Evolutionary conservation across 164 flowering plant genomes (phyloP).

Genomic region (Macadamia integrifolia): DNA sequence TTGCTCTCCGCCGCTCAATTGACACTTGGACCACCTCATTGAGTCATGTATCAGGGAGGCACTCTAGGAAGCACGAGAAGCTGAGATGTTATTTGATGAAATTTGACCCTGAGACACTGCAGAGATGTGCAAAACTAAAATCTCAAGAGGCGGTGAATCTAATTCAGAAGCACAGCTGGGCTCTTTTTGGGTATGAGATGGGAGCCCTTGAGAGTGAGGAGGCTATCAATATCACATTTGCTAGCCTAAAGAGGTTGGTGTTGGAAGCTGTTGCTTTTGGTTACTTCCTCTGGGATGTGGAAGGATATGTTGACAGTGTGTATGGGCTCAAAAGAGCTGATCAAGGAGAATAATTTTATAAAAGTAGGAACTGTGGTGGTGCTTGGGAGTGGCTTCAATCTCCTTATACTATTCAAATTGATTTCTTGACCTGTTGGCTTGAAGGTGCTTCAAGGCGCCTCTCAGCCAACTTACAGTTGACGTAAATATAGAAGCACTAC

Average conservation of each 20-base stretch:
- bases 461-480: neutral
- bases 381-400: neutral
- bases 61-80: slow-evolving; percentile 19
- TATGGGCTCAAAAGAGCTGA: slow-evolving; percentile 48
- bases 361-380: neutral
- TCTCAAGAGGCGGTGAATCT: slow-evolving; percentile 57
- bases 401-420: too few relatives aligned
- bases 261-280: slow-evolving; percentile 10
- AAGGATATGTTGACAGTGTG: slow-evolving; percentile 44
- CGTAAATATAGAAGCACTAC: neutral
- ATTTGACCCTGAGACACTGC: slow-evolving; percentile 54
- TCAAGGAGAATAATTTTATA: neutral
- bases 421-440: neutral
- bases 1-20: slow-evolving; percentile 17
- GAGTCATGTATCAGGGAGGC: slow-evolving; percentile 23
- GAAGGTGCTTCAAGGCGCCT: neutral
- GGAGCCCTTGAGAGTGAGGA: slow-evolving; percentile 31
- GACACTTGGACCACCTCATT: slow-evolving; percentile 14
- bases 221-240: slow-evolving; percentile 51
- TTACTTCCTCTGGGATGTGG: slow-evolving; percentile 76
- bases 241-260: slow-evolving; percentile 26
- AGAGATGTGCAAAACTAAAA: slow-evolving; percentile 57
- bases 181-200: slow-evolving; percentile 45
- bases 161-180: slow-evolving; percentile 24
- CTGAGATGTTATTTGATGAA: slow-evolving; percentile 49